Conservation (phyloP, 2,329 filamentous ascomycete species). For the Aspergillus clavatus region DNA sequence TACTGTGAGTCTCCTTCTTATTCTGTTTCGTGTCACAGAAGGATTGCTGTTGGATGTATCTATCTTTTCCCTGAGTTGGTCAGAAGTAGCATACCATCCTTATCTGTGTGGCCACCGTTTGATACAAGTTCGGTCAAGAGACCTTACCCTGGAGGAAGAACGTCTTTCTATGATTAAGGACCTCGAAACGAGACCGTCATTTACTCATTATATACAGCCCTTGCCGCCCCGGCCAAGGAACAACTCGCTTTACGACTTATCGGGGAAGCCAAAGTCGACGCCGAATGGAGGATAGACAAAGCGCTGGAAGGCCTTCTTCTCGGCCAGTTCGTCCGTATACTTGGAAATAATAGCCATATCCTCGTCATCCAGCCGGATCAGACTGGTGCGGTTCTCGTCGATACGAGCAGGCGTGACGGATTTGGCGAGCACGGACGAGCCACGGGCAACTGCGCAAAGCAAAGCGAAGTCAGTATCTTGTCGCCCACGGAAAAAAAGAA, state of each 20-base stretch:
- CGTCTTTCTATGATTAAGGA: too few species aligned
- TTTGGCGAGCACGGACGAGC: constrained; percentile 40
- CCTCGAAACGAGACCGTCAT: neutral
- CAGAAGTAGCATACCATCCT: too few species aligned
- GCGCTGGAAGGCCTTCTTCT: constrained; percentile 31
- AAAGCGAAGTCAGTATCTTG: too few species aligned
- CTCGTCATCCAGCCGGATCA: constrained; percentile 35
- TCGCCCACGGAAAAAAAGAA: too few species aligned
- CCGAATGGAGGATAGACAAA: constrained; percentile 68
- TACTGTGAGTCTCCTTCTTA: too few species aligned
- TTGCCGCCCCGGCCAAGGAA: neutral
- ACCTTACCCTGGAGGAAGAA: too few species aligned
- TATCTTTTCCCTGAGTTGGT: too few species aligned
- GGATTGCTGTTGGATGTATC: too few species aligned
- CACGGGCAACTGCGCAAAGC: constrained; percentile 39
- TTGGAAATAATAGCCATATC: constrained; percentile 37
- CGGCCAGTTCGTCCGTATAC: constrained; percentile 32
- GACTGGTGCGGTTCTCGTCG: constrained; percentile 34
- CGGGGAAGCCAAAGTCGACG: constrained; percentile 67
- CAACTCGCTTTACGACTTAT: constrained; percentile 45
- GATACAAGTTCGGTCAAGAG: neutral
- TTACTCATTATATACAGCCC: constrained; percentile 1
- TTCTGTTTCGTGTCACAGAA: too few species aligned
- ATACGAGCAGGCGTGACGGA: constrained; percentile 40
- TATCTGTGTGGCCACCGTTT: too few species aligned